Evolutionary conservation across 306 rosid genomes (phyloP), one percentile per base, ranked within the genome.

Genomic region (Vigna hirtella): DNA sequence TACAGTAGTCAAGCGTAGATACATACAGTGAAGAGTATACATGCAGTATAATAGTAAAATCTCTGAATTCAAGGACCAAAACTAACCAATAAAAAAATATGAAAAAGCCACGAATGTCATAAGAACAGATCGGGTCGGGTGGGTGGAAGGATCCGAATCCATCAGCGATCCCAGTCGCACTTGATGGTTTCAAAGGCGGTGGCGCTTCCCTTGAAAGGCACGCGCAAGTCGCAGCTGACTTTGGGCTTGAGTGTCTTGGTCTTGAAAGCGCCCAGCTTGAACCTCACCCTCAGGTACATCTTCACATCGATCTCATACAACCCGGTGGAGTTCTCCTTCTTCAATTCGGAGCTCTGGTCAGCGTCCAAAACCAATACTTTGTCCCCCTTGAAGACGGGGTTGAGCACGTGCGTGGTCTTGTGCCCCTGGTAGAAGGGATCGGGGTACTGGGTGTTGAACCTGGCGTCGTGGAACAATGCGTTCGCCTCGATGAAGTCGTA

Each of bases 351-450:
- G n/a, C 42, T 50, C 45, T 79, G 83, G 0, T 80, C 83, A 6
- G 79, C 18, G 2, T 26, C 22, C 1, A 81, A 86, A 0, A 50
- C 3, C 12, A 91, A 0, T 53, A 79, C 3, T 0, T 79, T 77
- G 28, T 84, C 85, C 3, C 98, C 94, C 7, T 2, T 16, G 40
- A 94, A 91, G 15, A 15, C 64, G 1, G 86, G 70, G 53, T 12
- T 76, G 56, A 94, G 20, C 8, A 7, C 9, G 7, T 49, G 61
- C 3, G 96, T 93, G 32, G 13, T 86, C 87, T 93, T 90, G 78
- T 93, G 96, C 0, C 96, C 93, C 70, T 85, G 91, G 64, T 93
- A 89, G 79, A 93, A 93, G 2, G 81, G 80, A 0, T 73, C 42
- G 17, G 85, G 52, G 13, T 0, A 2, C 24, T 15, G 10, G 0